Percentiles rank a stretch among this genome's conserved stretches.
Conservation (phyloP, 1,139 yeast genomes). For the Magnusiomyces ingens region DNA sequence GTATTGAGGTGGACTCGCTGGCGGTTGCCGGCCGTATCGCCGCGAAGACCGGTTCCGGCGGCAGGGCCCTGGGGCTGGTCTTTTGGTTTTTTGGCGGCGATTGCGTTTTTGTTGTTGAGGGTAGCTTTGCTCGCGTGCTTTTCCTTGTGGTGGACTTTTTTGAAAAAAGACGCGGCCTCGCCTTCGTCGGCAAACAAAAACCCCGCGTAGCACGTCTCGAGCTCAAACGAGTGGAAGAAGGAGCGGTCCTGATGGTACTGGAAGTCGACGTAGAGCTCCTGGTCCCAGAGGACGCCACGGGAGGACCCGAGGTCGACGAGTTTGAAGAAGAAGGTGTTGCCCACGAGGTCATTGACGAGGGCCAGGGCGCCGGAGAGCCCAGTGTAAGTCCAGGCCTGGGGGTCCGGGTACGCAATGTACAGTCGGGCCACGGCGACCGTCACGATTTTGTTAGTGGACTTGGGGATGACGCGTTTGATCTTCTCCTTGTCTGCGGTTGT, state of each 20-base stretch:
- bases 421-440: slow-evolving; percentile 89
- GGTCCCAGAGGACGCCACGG: slow-evolving; percentile 94
- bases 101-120: slow-evolving; percentile 75
- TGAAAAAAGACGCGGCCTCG: slow-evolving; percentile 81
- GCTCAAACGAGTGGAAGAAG: slow-evolving; percentile 89
- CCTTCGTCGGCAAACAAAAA: slow-evolving; percentile 79
- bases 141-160: slow-evolving; percentile 65
- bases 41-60: slow-evolving; percentile 63
- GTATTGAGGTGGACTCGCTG: slow-evolving; percentile 51
- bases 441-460: slow-evolving; percentile 76
- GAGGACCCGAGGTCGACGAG: slow-evolving; percentile 65
- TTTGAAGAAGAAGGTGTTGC: slow-evolving; percentile 87
- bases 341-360: slow-evolving; percentile 85
- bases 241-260: slow-evolving; percentile 89
- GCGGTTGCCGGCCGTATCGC: slow-evolving; percentile 41
- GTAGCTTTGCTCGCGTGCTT: slow-evolving; percentile 87
- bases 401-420: slow-evolving; percentile 84
- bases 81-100: slow-evolving; percentile 43
- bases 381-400: slow-evolving; percentile 76
- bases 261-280: slow-evolving; percentile 82
- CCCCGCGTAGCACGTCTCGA: slow-evolving; percentile 88
- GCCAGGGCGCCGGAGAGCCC: slow-evolving; percentile 85
- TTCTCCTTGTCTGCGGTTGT: slow-evolving; percentile 74
- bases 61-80: slow-evolving; percentile 23
- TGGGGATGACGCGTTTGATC: slow-evolving; percentile 82